A percentile compares a stretch with the other conserved stretches of the same genome.
Conservation (phyloP, 2,329 filamentous ascomycete species). For the Colletotrichum cereale region DNA sequence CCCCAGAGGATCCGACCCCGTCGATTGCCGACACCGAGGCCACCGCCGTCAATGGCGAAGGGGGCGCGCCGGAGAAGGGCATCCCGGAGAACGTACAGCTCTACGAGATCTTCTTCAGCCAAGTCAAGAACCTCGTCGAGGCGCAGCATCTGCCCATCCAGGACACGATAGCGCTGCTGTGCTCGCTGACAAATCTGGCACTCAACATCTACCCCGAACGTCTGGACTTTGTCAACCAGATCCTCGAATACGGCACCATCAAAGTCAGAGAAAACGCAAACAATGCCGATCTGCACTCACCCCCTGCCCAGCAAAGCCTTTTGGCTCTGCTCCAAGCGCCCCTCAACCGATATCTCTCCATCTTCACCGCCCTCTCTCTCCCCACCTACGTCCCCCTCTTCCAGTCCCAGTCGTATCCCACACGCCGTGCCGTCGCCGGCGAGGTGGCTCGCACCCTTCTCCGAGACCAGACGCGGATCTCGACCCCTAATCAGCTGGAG, state of each 20-base stretch:
- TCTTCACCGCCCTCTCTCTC: slow-evolving; percentile 95
- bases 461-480: slow-evolving; percentile 83
- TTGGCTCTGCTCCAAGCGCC: slow-evolving; percentile 92
- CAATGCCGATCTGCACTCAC: slow-evolving; percentile 93
- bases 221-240: slow-evolving; percentile 95
- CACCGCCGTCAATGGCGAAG: slow-evolving; percentile 60
- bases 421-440: slow-evolving; percentile 88
- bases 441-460: slow-evolving; percentile 88
- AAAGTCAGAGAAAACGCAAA: slow-evolving; percentile 93
- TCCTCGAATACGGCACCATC: slow-evolving; percentile 86
- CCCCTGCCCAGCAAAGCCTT: slow-evolving; percentile 87
- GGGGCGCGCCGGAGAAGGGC: slow-evolving; percentile 55
- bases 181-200: slow-evolving; percentile 93
- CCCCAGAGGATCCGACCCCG: slow-evolving; percentile 49
- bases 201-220: slow-evolving; percentile 95
- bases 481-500: slow-evolving; percentile 83
- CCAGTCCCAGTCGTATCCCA: slow-evolving; percentile 92
- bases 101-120: slow-evolving; percentile 97
- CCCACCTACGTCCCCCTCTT: slow-evolving; percentile 92
- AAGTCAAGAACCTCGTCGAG: slow-evolving; percentile 93
- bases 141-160: slow-evolving; percentile 92
- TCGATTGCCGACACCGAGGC: slow-evolving; percentile 61
- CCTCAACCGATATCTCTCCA: slow-evolving; percentile 88
- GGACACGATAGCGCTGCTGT: slow-evolving; percentile 92
- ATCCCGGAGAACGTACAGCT: slow-evolving; percentile 86